Evolutionary conservation across 2,329 filamentous ascomycete genomes (phyloP).

Genomic region (Alternaria atra): DNA sequence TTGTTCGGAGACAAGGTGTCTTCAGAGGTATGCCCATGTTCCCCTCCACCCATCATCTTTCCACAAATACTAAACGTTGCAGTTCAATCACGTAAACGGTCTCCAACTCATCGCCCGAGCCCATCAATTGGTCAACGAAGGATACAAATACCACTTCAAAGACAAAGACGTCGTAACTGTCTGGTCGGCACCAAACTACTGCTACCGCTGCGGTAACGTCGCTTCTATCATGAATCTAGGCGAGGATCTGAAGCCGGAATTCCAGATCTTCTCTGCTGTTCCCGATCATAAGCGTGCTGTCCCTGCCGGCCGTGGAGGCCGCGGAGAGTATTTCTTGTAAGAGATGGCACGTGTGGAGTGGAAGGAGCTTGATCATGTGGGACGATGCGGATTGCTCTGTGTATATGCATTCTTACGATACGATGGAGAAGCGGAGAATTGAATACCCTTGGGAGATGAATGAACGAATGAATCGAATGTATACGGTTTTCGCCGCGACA

Average conservation of each 20-base stretch:
- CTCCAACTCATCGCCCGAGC: constrained; percentile 75
- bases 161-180: constrained; percentile 98
- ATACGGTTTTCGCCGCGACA: not conserved
- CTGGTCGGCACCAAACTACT: constrained; percentile 82
- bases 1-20: constrained; percentile 76
- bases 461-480: not conserved
- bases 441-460: constrained; percentile 29
- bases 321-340: constrained; percentile 63
- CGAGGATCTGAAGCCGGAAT: constrained; percentile 89
- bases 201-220: constrained; percentile 66
- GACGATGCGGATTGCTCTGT: not conserved
- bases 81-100: constrained; percentile 80
- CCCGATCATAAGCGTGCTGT: constrained; percentile 84
- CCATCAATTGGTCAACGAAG: constrained; percentile 79
- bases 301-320: constrained; percentile 67
- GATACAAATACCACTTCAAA: constrained; percentile 91
- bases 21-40: constrained; percentile 60
- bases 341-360: not conserved
- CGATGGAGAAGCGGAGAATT: constrained; percentile 15
- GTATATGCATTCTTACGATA: constrained; percentile 23
- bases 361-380: not conserved
- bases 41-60: not conserved
- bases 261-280: constrained; percentile 92
- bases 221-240: constrained; percentile 92
- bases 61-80: constrained; percentile 9